phyloP scores from a whole-genome alignment of 2,329 filamentous ascomycete species.

The Stagonosporopsis tanaceti region DNA sequence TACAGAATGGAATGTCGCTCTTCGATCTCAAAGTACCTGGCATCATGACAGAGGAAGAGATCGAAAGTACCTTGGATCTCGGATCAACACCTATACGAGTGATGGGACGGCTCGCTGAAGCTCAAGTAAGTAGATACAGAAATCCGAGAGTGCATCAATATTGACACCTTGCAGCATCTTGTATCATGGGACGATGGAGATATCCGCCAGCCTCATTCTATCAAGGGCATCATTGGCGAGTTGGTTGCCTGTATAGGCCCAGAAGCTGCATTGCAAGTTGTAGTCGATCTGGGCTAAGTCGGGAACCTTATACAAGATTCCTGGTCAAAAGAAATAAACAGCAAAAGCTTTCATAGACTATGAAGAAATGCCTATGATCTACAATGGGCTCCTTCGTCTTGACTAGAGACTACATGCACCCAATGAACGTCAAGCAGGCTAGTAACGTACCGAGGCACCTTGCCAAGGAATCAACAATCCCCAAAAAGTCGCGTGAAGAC shows the following conservation, averaged over 20 bases:
- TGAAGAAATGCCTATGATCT: neutral
- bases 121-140: constrained; percentile 40
- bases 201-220: constrained; percentile 58
- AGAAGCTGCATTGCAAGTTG: constrained; percentile 64
- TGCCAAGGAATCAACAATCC: constrained; percentile 19
- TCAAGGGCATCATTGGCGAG: constrained; percentile 72
- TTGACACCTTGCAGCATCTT: constrained; percentile 58
- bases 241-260: constrained; percentile 71
- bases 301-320: neutral
- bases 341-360: neutral
- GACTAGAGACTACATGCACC: neutral
- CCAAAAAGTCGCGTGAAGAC: constrained; percentile 16
- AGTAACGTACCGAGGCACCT: constrained; percentile 20
- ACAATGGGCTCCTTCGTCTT: neutral
- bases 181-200: constrained; percentile 66
- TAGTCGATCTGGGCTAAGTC: constrained; percentile 63
- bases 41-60: constrained; percentile 63
- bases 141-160: neutral
- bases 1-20: constrained; percentile 55
- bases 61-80: constrained; percentile 63
- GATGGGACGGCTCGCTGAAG: constrained; percentile 41
- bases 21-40: constrained; percentile 73
- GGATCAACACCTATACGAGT: constrained; percentile 66
- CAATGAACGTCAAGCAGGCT: constrained; percentile 11
- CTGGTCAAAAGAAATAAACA: neutral